Base-by-base conservation (phyloP, 208 protist species). In the Leishmania guyanensis region DNA sequence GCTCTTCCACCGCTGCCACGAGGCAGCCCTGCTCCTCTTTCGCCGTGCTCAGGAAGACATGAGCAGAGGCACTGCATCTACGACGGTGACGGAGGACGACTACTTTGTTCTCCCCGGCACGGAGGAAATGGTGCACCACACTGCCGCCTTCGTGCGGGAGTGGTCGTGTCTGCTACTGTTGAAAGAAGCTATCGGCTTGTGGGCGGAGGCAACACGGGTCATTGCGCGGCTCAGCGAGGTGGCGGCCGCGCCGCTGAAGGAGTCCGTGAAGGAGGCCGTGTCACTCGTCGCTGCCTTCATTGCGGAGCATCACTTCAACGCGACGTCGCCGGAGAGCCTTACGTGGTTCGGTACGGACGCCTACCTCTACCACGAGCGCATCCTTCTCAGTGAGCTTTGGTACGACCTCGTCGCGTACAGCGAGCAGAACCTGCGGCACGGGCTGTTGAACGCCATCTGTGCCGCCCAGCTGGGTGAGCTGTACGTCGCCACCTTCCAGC, bases 351-450 rank as follows among this genome's bases (percentile, higher is more conserved):
- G 84, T 79, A 94, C 91, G 54, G 90, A 89, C 5, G 79, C 79
- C 46, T 97, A 93, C 78, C 89, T 89, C 75, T 95, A 95, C 83
- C 85, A 93, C 71, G 94, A 98, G 86, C 91, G 94, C 75, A 84
- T 97, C 74, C 90, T 95, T 86, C 91, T 98, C 26, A 92, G 82
- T 50, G 92, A 93, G 74, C 79, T 97, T 16, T 98, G 93, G 93
- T 86, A 75, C 39, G 90, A 97, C 69, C 85, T 98, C 66, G 43
- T 94, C 17, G 82, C 87, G 22, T 84, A 84, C 75, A 81, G 82
- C 48, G 78, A 94, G 26, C 90, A 94, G 84, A 76, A 82, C 46
- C 77, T 95, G 50, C 82, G 86, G n/a, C 93, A 97, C 82, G 79
- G 86, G 65, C 83, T 90, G 46, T 85, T 97, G 65, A 87, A 80